Percentiles rank a stretch among this genome's conserved stretches.
Evolutionary conservation across 148 eudicot species (phyloP).

Genomic region (Rhododendron ferrugineum): DNA sequence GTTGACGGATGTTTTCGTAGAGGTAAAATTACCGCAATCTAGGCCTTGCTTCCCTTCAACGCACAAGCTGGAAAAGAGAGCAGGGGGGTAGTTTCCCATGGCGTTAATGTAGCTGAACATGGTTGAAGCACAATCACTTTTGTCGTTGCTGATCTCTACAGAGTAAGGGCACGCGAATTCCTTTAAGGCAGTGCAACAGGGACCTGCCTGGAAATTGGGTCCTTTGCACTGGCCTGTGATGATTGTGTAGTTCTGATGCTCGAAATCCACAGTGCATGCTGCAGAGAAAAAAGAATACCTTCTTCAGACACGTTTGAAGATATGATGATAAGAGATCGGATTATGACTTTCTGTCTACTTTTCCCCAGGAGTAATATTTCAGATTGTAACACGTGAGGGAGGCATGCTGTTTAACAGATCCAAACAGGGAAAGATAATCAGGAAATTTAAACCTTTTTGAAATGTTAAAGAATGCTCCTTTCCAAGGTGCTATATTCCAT

Average conservation of each 20-base stretch:
- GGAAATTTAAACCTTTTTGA: neutral
- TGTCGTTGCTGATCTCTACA: constrained; percentile 35
- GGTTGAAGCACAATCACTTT: constrained; percentile 51
- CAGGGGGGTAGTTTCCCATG: constrained; percentile 75
- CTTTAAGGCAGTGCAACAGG: constrained; percentile 47
- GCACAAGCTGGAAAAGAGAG: constrained; percentile 62
- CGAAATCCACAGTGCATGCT: constrained; percentile 67
- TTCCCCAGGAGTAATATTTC: neutral
- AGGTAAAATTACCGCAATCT: constrained; percentile 17
- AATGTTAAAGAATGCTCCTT: neutral
- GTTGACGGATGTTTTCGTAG: neutral
- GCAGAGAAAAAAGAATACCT: constrained; percentile 11
- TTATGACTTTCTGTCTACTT: neutral
- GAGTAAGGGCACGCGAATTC: constrained; percentile 52
- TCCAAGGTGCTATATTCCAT: neutral
- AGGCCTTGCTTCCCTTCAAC: constrained; percentile 53
- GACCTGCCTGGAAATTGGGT: constrained; percentile 39
- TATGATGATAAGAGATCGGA: neutral
- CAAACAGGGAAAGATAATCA: neutral
- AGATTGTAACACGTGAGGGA: neutral
- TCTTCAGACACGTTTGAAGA: neutral
- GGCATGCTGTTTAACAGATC: neutral
- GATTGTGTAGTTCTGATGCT: constrained; percentile 67
- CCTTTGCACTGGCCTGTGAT: constrained; percentile 89
- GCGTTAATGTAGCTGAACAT: constrained; percentile 73